Evolutionary conservation across 139 green algal genomes (phyloP), one percentile per base, ranked within the genome.

Genomic region (Coelastrella sp.): DNA sequence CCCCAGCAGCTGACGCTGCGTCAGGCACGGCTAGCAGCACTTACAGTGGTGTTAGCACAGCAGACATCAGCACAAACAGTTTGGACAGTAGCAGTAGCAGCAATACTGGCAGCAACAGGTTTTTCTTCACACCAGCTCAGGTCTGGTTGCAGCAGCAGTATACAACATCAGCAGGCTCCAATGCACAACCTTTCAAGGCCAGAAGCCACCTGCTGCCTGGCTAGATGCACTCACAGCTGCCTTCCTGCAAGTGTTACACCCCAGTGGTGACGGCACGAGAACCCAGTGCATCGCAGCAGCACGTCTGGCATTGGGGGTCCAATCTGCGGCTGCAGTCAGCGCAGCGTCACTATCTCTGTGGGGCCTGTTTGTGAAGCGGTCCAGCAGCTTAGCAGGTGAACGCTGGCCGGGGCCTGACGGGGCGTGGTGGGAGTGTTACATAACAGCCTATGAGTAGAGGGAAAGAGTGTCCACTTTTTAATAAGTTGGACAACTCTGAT

Each of bases 131-230:
- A 59, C 20, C 19, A 11, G 11, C 3, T 61, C 81, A 87, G 17
- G 11, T 17, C 59, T 58, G 59, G 10, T 89, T 14, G 73, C 73
- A 54, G 85, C n/a, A 61, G 73, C 85, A 68, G 85, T 84, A 8
- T 32, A 64, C 0, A 68, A 84, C 73, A 77, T 90, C 4, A 84
- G 85, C 73, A 60, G 57, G 22, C 19, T 83, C 47, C 57, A 54
- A 8, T 5, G 64, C 5, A 22, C 13, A 3, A 6, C 58, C 20
- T 83, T 83, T 5, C 8, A 7, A 3, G 74, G 73, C 8, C 74
- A 84, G 73, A 83, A 90, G 73, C 74, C 74, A 23, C 85, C 85
- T 19, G 10, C 58, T 5, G 73, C 13, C 8, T 89, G 82, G 82
- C 82, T 89, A 4, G 11, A 23, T 60, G 84, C 56, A 2, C 56